Evolutionary conservation across 257 asterid species (phyloP).

Genomic region (Marsdenia floribunda): DNA sequence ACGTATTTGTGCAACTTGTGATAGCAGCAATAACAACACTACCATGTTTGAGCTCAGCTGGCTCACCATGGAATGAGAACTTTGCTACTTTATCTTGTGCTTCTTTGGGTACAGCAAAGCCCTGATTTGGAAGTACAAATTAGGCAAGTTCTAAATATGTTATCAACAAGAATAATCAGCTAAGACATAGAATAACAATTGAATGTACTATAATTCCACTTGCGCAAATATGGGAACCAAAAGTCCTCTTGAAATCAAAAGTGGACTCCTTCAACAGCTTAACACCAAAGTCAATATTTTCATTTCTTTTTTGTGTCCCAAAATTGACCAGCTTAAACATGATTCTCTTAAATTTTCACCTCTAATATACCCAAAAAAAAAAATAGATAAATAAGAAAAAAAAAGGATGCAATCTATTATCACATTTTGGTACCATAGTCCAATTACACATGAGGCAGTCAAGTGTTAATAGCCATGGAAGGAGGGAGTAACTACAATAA

Average conservation of each 20-base stretch:
- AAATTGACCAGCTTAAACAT: neutral
- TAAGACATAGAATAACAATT: neutral
- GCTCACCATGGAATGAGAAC: constrained; percentile 77
- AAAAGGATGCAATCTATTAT: neutral
- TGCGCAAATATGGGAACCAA: neutral
- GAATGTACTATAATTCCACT: neutral
- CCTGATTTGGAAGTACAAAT: constrained; percentile 36
- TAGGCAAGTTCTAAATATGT: neutral
- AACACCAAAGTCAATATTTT: neutral
- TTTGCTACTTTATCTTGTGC: constrained; percentile 70
- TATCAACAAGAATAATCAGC: neutral
- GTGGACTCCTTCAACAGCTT: neutral
- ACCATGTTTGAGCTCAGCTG: constrained; percentile 93
- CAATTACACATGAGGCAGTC: neutral
- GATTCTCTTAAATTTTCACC: neutral
- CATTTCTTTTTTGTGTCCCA: neutral
- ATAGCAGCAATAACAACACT: constrained; percentile 96
- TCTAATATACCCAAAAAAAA: neutral
- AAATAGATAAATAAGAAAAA: neutral
- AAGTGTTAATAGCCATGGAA: neutral
- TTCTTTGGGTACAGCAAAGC: constrained; percentile 89
- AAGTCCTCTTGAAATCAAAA: neutral
- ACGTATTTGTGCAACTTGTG: constrained; percentile 95
- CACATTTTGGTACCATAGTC: neutral
- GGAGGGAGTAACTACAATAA: neutral